These are phyloP conservation scores for Uncinocarpus reesii DNA, from an alignment of 2,329 filamentous ascomycete genomes.

Conservation along the genomic window DNA sequence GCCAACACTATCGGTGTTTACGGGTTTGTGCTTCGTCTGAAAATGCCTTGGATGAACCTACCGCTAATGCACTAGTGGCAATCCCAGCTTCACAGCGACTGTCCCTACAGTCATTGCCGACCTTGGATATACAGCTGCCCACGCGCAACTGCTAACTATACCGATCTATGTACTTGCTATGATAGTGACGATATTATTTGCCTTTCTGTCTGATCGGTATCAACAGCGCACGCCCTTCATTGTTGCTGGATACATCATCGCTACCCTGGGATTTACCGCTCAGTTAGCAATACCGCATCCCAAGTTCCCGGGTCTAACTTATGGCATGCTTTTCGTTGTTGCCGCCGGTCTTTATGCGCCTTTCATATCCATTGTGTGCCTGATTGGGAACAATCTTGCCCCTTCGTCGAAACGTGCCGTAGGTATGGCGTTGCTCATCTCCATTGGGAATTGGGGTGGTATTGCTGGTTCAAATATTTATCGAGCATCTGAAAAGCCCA, in stretches of 20 bases:
- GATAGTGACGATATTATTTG: constrained; percentile 21
- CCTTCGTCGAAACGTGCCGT: constrained; percentile 34
- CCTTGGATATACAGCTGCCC: constrained; percentile 32
- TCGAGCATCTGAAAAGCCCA: constrained; percentile 22
- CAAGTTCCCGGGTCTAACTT: constrained; percentile 14
- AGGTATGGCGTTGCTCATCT: constrained; percentile 35
- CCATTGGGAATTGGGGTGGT: constrained; percentile 33
- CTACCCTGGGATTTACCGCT: constrained; percentile 53
- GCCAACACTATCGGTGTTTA: constrained; percentile 20
- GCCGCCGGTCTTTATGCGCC: constrained; percentile 15
- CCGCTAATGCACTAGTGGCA: constrained; percentile 14
- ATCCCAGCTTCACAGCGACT: constrained; percentile 20
- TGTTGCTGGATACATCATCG: constrained; percentile 55
- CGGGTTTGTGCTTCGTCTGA: constrained; percentile 14
- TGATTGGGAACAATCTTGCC: constrained; percentile 26
- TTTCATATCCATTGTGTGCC: constrained; percentile 15
- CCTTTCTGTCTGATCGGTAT: constrained; percentile 24
- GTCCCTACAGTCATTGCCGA: constrained; percentile 24
- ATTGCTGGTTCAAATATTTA: constrained; percentile 31
- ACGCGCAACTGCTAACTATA: constrained; percentile 33
- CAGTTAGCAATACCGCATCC: constrained; percentile 37
- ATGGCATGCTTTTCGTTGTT: constrained; percentile 16
- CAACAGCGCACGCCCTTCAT: constrained; percentile 23
- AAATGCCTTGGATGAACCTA: background rate
- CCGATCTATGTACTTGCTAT: constrained; percentile 24